Conservation (phyloP, 1,139 yeast species). For the Kurtzmaniella quercitrusa region DNA sequence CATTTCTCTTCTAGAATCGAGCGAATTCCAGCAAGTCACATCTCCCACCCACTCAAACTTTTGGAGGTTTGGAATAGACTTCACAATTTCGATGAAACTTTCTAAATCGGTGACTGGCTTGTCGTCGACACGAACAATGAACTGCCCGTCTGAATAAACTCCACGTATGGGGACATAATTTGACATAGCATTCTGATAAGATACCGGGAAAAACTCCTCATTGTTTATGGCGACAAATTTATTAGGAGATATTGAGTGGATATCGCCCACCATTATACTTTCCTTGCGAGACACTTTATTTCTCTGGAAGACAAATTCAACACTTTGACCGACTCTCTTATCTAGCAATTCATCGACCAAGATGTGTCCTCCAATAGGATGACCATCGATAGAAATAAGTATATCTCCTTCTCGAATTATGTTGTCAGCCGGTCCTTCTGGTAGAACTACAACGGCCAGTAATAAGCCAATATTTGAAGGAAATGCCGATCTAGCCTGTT, state of each 20-base stretch:
- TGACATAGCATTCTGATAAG: slow-evolving; percentile 84
- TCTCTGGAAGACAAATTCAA: slow-evolving; percentile 66
- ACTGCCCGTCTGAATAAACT: slow-evolving; percentile 59
- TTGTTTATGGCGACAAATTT: slow-evolving; percentile 82
- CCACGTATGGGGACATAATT: slow-evolving; percentile 83
- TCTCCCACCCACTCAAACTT: slow-evolving; percentile 80
- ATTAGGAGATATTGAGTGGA: slow-evolving; percentile 80
- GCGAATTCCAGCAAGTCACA: slow-evolving; percentile 60
- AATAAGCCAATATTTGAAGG: slow-evolving; percentile 79
- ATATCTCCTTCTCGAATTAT: slow-evolving; percentile 82
- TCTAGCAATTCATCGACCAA: slow-evolving; percentile 85
- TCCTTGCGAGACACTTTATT: slow-evolving; percentile 47
- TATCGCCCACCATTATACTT: slow-evolving; percentile 59
- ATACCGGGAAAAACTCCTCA: slow-evolving; percentile 77
- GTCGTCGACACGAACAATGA: slow-evolving; percentile 80
- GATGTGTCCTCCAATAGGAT: slow-evolving; percentile 63
- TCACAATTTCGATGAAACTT: slow-evolving; percentile 74
- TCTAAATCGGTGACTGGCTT: slow-evolving; percentile 69
- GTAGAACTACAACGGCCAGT: slow-evolving; percentile 79
- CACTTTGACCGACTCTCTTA: slow-evolving; percentile 55
- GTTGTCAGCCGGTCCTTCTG: slow-evolving; percentile 82
- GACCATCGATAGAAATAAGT: slow-evolving; percentile 67
- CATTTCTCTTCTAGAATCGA: not conserved
- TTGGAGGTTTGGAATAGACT: slow-evolving; percentile 68
- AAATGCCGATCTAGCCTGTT: slow-evolving; percentile 59